Evolutionary conservation across 148 eudicot genomes (phyloP).

Genomic region (Rhododendron ferrugineum): DNA sequence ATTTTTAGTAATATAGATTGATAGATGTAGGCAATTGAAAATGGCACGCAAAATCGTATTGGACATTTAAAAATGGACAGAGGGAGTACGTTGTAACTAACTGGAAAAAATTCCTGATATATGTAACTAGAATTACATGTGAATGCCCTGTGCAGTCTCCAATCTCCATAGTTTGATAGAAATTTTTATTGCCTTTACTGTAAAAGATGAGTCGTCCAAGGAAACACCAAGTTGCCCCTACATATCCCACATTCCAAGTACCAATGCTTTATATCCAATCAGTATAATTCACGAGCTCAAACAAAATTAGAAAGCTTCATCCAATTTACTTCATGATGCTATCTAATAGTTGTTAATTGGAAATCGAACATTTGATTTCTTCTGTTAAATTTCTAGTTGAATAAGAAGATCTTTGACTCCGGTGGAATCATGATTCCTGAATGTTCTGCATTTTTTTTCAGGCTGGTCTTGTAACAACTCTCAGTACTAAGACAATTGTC

Average conservation of each 20-base stretch:
- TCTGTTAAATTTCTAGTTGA: not conserved
- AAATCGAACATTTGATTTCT: not conserved
- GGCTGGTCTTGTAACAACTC: conserved; percentile 98
- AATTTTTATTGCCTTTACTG: not conserved
- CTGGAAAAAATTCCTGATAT: not conserved
- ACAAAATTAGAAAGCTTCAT: not conserved
- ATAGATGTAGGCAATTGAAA: too few species aligned
- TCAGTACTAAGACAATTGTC: conserved; percentile 79
- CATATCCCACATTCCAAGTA: not conserved
- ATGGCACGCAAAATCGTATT: too few species aligned
- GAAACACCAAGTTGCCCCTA: not conserved
- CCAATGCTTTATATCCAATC: not conserved
- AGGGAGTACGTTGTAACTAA: not conserved
- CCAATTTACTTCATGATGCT: not conserved
- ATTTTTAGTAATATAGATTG: too few species aligned
- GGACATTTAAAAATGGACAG: too few species aligned
- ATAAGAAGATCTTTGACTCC: not conserved
- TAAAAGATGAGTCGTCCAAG: not conserved
- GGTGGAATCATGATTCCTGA: conserved; percentile 5
- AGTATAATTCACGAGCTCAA: not conserved
- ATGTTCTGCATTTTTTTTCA: conserved; percentile 18
- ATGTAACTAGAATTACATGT: not conserved
- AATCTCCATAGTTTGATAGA: not conserved
- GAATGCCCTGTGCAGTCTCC: not conserved
- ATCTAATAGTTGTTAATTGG: not conserved